Base-by-base conservation (phyloP, 257 asterid genomes). In the Solanum peruvianum region DNA sequence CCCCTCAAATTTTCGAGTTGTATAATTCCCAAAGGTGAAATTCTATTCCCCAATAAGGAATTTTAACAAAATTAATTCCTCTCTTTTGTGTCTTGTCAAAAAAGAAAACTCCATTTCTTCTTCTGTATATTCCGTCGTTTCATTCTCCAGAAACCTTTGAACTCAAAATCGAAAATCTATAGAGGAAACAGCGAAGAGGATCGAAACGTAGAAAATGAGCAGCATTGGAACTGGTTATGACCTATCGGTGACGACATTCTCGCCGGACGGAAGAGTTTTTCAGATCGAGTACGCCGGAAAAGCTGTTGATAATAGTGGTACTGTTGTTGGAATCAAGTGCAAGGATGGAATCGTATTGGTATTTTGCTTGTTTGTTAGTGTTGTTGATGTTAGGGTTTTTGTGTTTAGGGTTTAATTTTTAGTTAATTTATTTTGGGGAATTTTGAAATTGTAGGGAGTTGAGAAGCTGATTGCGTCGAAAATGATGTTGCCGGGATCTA, bases 281-380 rank as follows among this genome's bases (percentile, higher is more conserved):
- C 99, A 96, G 98, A 94, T 96, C 96, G 99, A 96, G 76, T 96
- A 96, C 87, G 99, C 99, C 29, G 98, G 95, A 85, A 96, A 96
- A 88, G 99, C 99, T 49, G 98, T 96, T 18, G 99, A 96, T 64
- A 96, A 95, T 87, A 95, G 98, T 87, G 99, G 99, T 67, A 96
- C 99, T 29, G 99, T 95, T 58, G 93, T 96, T 67, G 98, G 98
- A 23, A 94, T 96, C 92, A 92, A 91, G 91, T 96, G 99, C 98
- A 96, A 94, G 85, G 99, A 96, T 86, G 99, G 99, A 71, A 87
- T 96, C 76, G 98, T 96, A 45, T 88, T 96, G 99, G 99, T 95
- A 88, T 14, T 70, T 47, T 12, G 13, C 18, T 78, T 39, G 9
- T 66, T 25, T 33, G 15, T 70, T 72, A 9, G 49, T 3, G 76